Conservation (phyloP, 1,139 yeast genomes). For the Arxiozyma slooffiae region DNA sequence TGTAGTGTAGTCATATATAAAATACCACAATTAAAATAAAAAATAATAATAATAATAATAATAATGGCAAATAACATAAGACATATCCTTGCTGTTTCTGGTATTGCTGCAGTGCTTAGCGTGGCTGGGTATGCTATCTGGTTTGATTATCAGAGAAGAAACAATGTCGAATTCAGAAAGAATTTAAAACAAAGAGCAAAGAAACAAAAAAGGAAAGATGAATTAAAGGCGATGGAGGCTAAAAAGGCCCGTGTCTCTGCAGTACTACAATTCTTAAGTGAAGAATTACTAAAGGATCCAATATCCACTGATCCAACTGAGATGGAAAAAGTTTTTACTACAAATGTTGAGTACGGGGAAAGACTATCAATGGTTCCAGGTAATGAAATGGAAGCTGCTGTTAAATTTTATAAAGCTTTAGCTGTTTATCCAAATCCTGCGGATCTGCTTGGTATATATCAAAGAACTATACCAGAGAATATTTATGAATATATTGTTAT, state of each 20-base stretch:
- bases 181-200: conserved; percentile 53
- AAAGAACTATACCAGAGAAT: conserved; percentile 74
- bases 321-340: conserved; percentile 69
- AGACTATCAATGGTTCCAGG: conserved; percentile 50
- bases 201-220: conserved; percentile 49
- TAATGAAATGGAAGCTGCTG: conserved; percentile 68
- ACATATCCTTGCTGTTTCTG: conserved; percentile 5
- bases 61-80: not conserved
- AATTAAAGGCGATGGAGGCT: conserved; percentile 48
- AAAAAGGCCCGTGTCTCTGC: conserved; percentile 53
- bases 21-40: not conserved
- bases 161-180: conserved; percentile 71
- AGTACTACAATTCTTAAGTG: conserved; percentile 52
- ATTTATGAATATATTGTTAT: conserved; percentile 74
- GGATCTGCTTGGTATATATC: conserved; percentile 80
- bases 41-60: too few species aligned
- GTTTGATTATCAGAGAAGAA: conserved; percentile 88
- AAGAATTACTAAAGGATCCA: conserved; percentile 60
- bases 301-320: conserved; percentile 58
- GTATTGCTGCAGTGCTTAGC: conserved; percentile 10
- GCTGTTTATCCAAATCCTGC: conserved; percentile 92
- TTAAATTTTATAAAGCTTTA: conserved; percentile 89
- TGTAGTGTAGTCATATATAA: too few species aligned
- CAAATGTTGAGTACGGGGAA: conserved; percentile 81
- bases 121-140: conserved; percentile 39